phyloP scores from a whole-genome alignment of 352 stramenopile genomes.

The Globisporangium nagaii region DNA sequence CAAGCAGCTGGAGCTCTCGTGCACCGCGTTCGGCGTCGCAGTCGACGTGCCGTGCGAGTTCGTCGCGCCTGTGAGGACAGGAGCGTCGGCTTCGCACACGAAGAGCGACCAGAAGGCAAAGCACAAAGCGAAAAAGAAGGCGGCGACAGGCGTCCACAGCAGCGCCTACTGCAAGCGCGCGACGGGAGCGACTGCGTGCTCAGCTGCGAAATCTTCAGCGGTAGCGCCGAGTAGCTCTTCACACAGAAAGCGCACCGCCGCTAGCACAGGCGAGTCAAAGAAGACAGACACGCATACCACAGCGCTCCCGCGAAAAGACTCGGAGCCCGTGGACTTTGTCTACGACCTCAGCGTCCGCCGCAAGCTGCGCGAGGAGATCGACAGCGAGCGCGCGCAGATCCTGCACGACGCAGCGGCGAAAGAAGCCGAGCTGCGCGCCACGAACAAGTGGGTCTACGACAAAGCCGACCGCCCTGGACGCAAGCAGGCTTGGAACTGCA shows the following conservation, averaged over 20 bases:
- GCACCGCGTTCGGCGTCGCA: constrained; percentile 28
- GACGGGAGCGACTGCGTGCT: constrained; percentile 12
- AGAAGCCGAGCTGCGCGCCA: constrained; percentile 35
- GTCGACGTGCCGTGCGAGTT: constrained; percentile 40
- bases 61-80: constrained; percentile 20
- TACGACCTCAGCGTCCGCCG: constrained; percentile 59
- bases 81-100: not conserved
- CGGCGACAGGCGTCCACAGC: not conserved
- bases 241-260: not conserved
- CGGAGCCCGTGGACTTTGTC: constrained; percentile 52
- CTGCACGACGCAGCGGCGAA: constrained; percentile 20
- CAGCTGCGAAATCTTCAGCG: not conserved
- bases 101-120: constrained; percentile 6
- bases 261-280: not conserved
- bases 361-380: constrained; percentile 48
- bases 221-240: not conserved
- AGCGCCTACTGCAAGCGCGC: constrained; percentile 29
- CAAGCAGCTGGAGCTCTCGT: constrained; percentile 18
- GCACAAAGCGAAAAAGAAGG: constrained; percentile 13
- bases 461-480: not conserved
- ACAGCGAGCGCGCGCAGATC: constrained; percentile 34
- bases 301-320: not conserved
- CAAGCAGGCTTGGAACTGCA: constrained; percentile 20
- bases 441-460: constrained; percentile 38
- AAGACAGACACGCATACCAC: not conserved